Conservation (phyloP, 2,329 filamentous ascomycete species). For the Trichoderma brevicompactum region DNA sequence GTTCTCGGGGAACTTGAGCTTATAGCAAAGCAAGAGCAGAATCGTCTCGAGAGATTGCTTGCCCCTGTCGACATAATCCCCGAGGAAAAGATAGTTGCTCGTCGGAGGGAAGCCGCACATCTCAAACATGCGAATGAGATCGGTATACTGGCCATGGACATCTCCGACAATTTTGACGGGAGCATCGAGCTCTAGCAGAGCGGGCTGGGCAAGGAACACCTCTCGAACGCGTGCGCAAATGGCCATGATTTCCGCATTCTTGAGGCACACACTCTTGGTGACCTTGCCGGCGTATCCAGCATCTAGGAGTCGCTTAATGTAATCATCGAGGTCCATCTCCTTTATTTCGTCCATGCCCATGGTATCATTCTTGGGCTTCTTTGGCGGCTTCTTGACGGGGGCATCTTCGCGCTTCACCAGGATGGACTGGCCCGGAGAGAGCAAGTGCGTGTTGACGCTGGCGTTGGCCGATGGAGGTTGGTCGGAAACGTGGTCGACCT, state of each 20-base stretch:
- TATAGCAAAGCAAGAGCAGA: slow-evolving; percentile 89
- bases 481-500: slow-evolving; percentile 94
- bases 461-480: slow-evolving; percentile 73
- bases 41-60: slow-evolving; percentile 97
- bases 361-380: slow-evolving; percentile 51
- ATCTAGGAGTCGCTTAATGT: slow-evolving; percentile 92
- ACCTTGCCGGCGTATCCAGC: slow-evolving; percentile 96
- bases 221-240: slow-evolving; percentile 91
- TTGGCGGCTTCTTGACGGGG: slow-evolving; percentile 58
- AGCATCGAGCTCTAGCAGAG: slow-evolving; percentile 86
- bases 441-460: slow-evolving; percentile 60
- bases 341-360: slow-evolving; percentile 92
- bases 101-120: slow-evolving; percentile 96
- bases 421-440: slow-evolving; percentile 85
- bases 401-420: slow-evolving; percentile 79
- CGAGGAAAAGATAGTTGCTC: slow-evolving; percentile 91
- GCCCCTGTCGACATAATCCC: slow-evolving; percentile 94
- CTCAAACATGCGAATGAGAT: slow-evolving; percentile 95
- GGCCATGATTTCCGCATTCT: slow-evolving; percentile 95
- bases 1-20: slow-evolving; percentile 96
- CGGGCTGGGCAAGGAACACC: slow-evolving; percentile 87
- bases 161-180: slow-evolving; percentile 98
- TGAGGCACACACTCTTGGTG: slow-evolving; percentile 94
- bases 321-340: slow-evolving; percentile 92
- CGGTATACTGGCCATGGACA: slow-evolving; percentile 95